These are phyloP conservation scores for Sugiyamaella marilandica DNA, from an alignment of 805 yeast genomes.

Conservation along the genomic window DNA sequence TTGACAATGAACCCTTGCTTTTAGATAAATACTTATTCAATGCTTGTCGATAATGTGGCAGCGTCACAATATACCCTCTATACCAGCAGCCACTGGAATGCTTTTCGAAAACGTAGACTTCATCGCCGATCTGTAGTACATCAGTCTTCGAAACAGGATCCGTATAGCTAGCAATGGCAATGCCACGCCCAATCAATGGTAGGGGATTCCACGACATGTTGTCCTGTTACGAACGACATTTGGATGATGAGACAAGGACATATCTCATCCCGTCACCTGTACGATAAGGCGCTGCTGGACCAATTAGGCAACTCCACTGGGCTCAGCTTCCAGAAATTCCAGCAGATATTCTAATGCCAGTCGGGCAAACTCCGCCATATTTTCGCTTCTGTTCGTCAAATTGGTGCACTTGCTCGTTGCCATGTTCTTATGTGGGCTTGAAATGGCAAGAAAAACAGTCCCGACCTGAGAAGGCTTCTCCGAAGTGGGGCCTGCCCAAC, in stretches of 20 bases:
- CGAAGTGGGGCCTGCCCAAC: slow-evolving; percentile 55
- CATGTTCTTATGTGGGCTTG: slow-evolving; percentile 50
- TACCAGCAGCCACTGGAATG: slow-evolving; percentile 59
- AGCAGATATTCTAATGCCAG: slow-evolving; percentile 59
- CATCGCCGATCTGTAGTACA: slow-evolving; percentile 53
- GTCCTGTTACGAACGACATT: neutral
- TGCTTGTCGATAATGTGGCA: neutral
- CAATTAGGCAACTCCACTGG: slow-evolving; percentile 3
- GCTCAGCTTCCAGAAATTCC: slow-evolving; percentile 38
- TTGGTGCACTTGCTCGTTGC: slow-evolving; percentile 43
- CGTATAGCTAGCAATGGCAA: slow-evolving; percentile 33
- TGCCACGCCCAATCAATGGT: slow-evolving; percentile 31
- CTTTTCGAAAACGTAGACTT: slow-evolving; percentile 66
- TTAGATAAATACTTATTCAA: neutral
- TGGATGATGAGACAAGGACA: neutral
- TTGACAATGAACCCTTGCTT: slow-evolving; percentile 1
- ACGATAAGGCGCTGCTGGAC: neutral
- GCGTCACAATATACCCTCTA: slow-evolving; percentile 63
- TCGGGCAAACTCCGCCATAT: slow-evolving; percentile 74
- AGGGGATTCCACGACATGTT: slow-evolving; percentile 44
- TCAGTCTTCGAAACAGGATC: slow-evolving; percentile 32
- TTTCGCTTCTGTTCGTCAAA: slow-evolving; percentile 48
- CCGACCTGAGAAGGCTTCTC: slow-evolving; percentile 43
- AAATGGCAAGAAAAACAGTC: slow-evolving; percentile 63
- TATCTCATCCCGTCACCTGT: neutral